Evolutionary conservation across 352 stramenopile species (phyloP).

Genomic region (Phytophthora pinifolia): DNA sequence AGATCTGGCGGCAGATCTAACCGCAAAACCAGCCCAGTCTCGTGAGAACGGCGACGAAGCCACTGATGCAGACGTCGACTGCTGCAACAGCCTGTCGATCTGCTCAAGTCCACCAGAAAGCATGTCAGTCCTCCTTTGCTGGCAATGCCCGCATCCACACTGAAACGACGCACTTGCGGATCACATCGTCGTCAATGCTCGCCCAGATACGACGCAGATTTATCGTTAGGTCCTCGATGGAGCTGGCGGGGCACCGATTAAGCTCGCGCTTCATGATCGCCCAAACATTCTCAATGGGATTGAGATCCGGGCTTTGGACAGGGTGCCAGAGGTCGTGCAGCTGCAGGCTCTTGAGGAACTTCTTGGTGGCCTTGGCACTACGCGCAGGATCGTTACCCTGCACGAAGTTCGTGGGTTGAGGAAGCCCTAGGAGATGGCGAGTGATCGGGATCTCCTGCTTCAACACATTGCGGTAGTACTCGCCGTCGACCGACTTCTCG

Average conservation of each 20-base stretch:
- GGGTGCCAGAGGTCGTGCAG: background rate
- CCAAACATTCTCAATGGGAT: conserved; percentile 9
- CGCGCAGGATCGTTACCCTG: background rate
- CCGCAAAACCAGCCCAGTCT: too few species aligned
- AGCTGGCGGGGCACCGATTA: background rate
- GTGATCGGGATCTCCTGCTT: background rate
- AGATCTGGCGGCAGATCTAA: too few species aligned
- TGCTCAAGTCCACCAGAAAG: too few species aligned
- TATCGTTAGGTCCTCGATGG: background rate
- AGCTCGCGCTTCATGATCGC: conserved; percentile 5
- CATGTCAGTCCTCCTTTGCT: too few species aligned
- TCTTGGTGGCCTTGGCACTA: background rate
- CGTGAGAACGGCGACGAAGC: too few species aligned
- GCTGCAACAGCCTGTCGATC: too few species aligned
- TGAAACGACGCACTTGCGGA: too few species aligned
- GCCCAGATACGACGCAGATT: background rate
- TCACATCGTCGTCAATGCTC: background rate
- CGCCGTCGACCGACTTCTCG: background rate
- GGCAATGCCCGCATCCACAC: too few species aligned
- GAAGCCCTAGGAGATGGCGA: background rate
- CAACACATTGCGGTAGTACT: background rate
- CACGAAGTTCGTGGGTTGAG: background rate
- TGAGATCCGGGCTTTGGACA: conserved; percentile 6
- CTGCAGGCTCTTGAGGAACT: background rate
- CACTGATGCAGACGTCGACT: too few species aligned